Evolutionary conservation across 2,329 filamentous ascomycete species (phyloP).

Genomic region (Venturia aucupariae): DNA sequence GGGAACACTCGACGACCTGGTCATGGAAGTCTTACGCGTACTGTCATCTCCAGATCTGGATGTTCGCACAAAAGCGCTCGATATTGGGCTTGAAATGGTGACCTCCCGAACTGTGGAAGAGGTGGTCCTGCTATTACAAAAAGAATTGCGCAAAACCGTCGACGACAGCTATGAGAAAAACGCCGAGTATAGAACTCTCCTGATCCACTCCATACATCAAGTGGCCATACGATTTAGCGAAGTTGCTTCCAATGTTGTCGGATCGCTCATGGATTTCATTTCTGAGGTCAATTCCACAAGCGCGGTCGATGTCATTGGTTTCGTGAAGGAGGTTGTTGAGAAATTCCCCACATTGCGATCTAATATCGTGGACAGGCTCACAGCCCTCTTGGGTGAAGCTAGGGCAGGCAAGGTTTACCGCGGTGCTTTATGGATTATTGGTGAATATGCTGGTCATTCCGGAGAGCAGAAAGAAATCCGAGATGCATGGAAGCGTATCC

Average conservation of each 20-base stretch:
- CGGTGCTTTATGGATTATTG: conserved; percentile 93
- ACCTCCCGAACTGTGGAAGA: conserved; percentile 98
- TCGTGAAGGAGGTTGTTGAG: conserved; percentile 98
- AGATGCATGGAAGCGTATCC: conserved; percentile 93
- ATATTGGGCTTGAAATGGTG: conserved; percentile 92
- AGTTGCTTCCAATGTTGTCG: conserved; percentile 92
- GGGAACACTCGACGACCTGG: conserved; percentile 83
- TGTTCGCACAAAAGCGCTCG: conserved; percentile 82
- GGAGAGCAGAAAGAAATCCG: conserved; percentile 88
- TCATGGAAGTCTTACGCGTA: conserved; percentile 94
- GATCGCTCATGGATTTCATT: conserved; percentile 97
- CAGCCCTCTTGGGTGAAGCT: conserved; percentile 85
- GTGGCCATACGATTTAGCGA: conserved; percentile 99
- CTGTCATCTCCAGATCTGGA: conserved; percentile 93
- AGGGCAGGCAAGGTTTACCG: conserved; percentile 95
- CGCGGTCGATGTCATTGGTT: conserved; percentile 94
- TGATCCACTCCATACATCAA: conserved; percentile 96
- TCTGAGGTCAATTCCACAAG: conserved; percentile 78
- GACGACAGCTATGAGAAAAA: conserved; percentile 52
- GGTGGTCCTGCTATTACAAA: conserved; percentile 90
- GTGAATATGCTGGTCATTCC: conserved; percentile 64
- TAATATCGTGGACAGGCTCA: conserved; percentile 79
- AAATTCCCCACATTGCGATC: conserved; percentile 87
- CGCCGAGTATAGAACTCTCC: conserved; percentile 82
- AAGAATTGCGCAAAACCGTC: conserved; percentile 93